These are phyloP conservation scores for Cafeteria roenbergensis DNA, from an alignment of 108 stramenopile genomes.

Conservation along the genomic window DNA sequence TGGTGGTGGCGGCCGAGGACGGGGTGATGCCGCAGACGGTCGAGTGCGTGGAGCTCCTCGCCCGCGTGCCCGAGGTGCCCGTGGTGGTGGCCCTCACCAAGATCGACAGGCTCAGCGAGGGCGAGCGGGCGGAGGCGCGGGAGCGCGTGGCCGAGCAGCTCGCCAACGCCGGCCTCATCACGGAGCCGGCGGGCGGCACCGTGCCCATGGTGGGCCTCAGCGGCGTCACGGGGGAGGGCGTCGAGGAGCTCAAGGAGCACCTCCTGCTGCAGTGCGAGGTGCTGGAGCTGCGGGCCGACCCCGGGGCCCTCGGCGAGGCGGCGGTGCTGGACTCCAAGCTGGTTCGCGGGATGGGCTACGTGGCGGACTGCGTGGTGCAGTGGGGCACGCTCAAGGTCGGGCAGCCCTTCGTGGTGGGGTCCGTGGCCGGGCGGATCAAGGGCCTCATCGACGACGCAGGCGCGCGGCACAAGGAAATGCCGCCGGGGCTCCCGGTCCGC, in stretches of 20 bases:
- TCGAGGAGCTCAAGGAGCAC: slow-evolving; percentile 78
- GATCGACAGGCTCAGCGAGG: slow-evolving; percentile 66
- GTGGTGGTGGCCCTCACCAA: slow-evolving; percentile 87
- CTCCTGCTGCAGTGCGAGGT: slow-evolving; percentile 68
- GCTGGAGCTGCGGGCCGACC: slow-evolving; percentile 75
- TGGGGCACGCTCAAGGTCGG: slow-evolving; percentile 81
- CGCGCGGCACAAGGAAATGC: slow-evolving; percentile 52
- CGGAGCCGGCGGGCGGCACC: slow-evolving; percentile 78
- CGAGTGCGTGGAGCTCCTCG: slow-evolving; percentile 76
- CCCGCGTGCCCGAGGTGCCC: slow-evolving; percentile 59
- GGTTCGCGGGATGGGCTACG: slow-evolving; percentile 74
- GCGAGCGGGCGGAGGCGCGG: slow-evolving; percentile 58
- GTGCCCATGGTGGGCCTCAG: slow-evolving; percentile 72
- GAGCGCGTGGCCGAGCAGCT: slow-evolving; percentile 52
- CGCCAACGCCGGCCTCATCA: slow-evolving; percentile 66
- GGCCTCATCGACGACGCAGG: slow-evolving; percentile 34
- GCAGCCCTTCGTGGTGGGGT: slow-evolving; percentile 78
- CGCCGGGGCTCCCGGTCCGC: slow-evolving; percentile 61
- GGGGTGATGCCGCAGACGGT: slow-evolving; percentile 80
- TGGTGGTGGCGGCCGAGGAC: slow-evolving; percentile 89
- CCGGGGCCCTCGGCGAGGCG: slow-evolving; percentile 67
- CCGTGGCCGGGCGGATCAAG: slow-evolving; percentile 68
- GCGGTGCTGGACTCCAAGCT: slow-evolving; percentile 80
- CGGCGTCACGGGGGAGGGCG: slow-evolving; percentile 66
- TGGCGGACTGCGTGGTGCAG: slow-evolving; percentile 80